These are phyloP conservation scores for Phalaenopsis aphrodite DNA, from an alignment of 106 monocot genomes.

Conservation along the genomic window DNA sequence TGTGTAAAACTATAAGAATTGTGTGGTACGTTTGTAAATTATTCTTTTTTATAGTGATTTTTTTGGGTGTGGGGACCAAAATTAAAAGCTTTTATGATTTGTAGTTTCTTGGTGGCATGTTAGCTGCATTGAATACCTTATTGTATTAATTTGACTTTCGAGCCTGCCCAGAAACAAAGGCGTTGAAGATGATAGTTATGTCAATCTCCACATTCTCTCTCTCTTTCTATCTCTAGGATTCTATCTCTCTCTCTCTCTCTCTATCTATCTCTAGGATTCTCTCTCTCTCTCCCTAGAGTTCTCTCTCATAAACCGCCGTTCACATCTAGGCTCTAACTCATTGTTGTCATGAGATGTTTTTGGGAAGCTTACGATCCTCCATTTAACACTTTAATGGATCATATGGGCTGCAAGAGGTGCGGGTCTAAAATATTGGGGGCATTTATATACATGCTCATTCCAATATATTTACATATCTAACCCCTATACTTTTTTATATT, in stretches of 20 bases:
- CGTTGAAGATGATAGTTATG: too few species aligned
- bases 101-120: neutral
- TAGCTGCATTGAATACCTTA: slow-evolving; percentile 3
- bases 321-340: neutral
- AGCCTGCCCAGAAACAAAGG: neutral
- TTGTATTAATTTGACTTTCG: neutral
- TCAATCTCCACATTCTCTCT: too few species aligned
- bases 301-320: neutral
- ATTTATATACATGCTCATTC: too few species aligned
- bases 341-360: neutral
- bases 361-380: neutral
- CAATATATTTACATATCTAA: too few species aligned
- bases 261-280: neutral
- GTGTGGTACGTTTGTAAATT: too few species aligned
- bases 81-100: neutral
- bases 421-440: too few species aligned
- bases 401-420: too few species aligned
- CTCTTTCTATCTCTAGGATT: too few species aligned
- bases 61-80: neutral
- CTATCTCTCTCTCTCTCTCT: too few species aligned
- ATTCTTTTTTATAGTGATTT: neutral
- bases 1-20: too few species aligned
- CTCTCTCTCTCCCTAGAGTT: neutral
- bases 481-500: too few species aligned
- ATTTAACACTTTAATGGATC: neutral